phyloP scores from a whole-genome alignment of 2,329 filamentous ascomycete species.

The Bimuria novae-zelandiae region DNA sequence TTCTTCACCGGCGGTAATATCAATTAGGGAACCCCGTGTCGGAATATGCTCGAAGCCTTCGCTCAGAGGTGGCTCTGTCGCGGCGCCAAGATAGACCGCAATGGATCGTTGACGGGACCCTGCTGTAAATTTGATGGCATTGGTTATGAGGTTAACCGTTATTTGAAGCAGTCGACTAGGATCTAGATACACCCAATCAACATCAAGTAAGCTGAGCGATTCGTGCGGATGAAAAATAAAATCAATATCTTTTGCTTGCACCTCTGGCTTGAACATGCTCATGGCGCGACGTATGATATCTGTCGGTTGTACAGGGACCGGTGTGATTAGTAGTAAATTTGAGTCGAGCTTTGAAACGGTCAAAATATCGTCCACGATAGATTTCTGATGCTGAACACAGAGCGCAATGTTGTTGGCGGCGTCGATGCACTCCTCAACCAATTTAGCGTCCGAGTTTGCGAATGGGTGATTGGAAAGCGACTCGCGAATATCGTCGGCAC shows the following conservation, averaged over 20 bases:
- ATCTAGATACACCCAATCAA: slow-evolving; percentile 50
- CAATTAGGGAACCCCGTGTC: slow-evolving; percentile 18
- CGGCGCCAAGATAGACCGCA: slow-evolving; percentile 45
- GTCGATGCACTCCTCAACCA: slow-evolving; percentile 33
- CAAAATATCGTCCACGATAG: slow-evolving; percentile 42
- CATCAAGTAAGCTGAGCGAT: slow-evolving; percentile 37
- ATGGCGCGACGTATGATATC: slow-evolving; percentile 40
- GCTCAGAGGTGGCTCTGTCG: slow-evolving; percentile 34
- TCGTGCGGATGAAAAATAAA: slow-evolving; percentile 39
- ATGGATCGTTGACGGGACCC: slow-evolving; percentile 41
- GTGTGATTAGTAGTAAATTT: slow-evolving; percentile 38
- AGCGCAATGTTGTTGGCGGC: slow-evolving; percentile 48
- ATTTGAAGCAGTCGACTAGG: slow-evolving; percentile 51
- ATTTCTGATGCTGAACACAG: slow-evolving; percentile 42
- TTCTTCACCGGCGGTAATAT: slow-evolving; percentile 27
- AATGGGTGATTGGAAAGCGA: slow-evolving; percentile 29
- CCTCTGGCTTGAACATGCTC: slow-evolving; percentile 46
- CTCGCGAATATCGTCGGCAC: slow-evolving; percentile 39
- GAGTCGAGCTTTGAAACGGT: slow-evolving; percentile 41
- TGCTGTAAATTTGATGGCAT: slow-evolving; percentile 54
- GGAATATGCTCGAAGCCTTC: slow-evolving; percentile 35
- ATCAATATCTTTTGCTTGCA: slow-evolving; percentile 35
- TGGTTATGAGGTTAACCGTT: slow-evolving; percentile 50
- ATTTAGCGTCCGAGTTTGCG: slow-evolving; percentile 15
- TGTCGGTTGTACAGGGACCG: slow-evolving; percentile 45